Conservation (phyloP, 1,139 yeast genomes). For the Lodderomyces pseudojiufengensis region DNA sequence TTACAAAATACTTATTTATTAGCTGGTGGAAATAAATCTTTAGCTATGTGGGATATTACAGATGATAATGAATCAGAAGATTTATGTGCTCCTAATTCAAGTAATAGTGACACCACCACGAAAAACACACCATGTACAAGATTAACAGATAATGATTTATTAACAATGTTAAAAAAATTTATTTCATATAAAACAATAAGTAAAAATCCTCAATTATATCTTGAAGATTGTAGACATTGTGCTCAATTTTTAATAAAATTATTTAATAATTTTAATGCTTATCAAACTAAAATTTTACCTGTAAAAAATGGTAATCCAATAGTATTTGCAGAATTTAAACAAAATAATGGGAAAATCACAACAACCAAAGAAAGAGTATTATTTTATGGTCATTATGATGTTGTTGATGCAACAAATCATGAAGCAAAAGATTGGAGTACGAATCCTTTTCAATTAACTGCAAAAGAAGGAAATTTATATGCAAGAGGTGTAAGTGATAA, state of each 20-base stretch:
- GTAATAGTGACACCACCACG: too few relatives aligned
- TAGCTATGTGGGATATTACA: constrained; percentile 37
- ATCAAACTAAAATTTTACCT: constrained; percentile 62
- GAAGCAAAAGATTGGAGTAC: constrained; percentile 65
- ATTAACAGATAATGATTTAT: constrained; percentile 53
- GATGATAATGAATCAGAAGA: constrained; percentile 15
- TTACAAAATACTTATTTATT: constrained; percentile 26
- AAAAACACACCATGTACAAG: constrained; percentile 2
- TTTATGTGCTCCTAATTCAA: constrained; percentile 1
- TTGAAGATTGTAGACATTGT: constrained; percentile 83
- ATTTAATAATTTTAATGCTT: constrained; percentile 69
- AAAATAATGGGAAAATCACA: constrained; percentile 24
- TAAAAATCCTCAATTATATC: constrained; percentile 57
- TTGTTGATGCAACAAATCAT: constrained; percentile 53
- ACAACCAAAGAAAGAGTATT: constrained; percentile 40
- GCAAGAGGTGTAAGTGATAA: constrained; percentile 95
- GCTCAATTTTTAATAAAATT: constrained; percentile 70
- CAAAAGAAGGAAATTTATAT: constrained; percentile 79
- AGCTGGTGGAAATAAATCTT: constrained; percentile 37
- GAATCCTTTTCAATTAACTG: constrained; percentile 72
- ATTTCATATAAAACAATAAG: constrained; percentile 77
- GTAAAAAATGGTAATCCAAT: constrained; percentile 78
- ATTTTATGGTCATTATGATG: constrained; percentile 97
- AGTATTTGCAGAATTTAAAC: constrained; percentile 68
- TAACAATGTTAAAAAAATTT: constrained; percentile 57